These are phyloP conservation scores for Aspergillus caelatus DNA, from an alignment of 2,329 filamentous ascomycete species.

Conservation along the genomic window DNA sequence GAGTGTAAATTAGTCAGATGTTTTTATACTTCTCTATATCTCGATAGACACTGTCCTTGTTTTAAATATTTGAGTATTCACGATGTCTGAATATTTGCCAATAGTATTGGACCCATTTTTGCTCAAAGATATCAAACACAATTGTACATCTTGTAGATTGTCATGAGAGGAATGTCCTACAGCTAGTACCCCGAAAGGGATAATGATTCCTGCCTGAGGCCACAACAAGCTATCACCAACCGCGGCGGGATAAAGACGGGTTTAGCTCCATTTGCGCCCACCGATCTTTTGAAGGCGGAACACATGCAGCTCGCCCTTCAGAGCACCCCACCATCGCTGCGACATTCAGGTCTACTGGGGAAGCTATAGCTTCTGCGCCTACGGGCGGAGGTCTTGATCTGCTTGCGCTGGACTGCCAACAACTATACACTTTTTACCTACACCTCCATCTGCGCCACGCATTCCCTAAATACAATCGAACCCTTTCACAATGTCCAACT, in stretches of 20 bases:
- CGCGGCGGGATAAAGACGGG: neutral
- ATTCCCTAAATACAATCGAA: neutral
- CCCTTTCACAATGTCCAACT: conserved; percentile 36
- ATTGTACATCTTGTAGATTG: too few relatives aligned
- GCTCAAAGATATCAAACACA: too few relatives aligned
- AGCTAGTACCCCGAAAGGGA: too few relatives aligned
- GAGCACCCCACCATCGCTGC: conserved; percentile 7
- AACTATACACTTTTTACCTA: conserved; percentile 7
- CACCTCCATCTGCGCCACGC: conserved; percentile 2
- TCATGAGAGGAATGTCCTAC: too few relatives aligned
- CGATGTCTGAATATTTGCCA: neutral
- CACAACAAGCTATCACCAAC: conserved; percentile 7
- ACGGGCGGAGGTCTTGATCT: conserved; percentile 23
- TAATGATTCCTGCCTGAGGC: conserved; percentile 28
- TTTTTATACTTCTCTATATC: neutral
- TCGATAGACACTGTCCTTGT: neutral
- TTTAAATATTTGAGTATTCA: neutral
- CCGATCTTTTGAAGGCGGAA: neutral
- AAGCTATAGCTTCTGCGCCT: conserved; percentile 21
- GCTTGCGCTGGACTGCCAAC: conserved; percentile 1
- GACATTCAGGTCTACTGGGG: conserved; percentile 4
- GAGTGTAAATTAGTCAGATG: neutral
- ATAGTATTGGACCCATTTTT: too few relatives aligned
- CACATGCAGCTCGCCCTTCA: conserved; percentile 1
- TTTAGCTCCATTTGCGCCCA: conserved; percentile 9